Evolutionary conservation across 352 stramenopile species (phyloP), one percentile per base, ranked within the genome.

Genomic region (Pythium myriotylum): DNA sequence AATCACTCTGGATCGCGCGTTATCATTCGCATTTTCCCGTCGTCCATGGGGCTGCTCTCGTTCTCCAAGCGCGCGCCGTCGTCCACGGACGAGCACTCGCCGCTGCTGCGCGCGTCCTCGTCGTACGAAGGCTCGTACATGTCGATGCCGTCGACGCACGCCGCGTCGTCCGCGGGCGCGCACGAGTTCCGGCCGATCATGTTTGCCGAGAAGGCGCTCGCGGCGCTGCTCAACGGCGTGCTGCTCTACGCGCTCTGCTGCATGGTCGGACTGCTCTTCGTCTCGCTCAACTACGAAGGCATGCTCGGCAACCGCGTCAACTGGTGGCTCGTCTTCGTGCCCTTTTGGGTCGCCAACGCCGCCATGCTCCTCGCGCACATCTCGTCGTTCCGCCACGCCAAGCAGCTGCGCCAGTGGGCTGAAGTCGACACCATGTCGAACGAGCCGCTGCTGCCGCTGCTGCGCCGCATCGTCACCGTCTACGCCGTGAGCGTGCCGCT

Each of bases 381-480:
- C 14, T 53, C 73, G 16, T 92, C 81, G 7, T 76, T 92, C 14
- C 71, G 75, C 22, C 72, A 92, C 56, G 81, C 82, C 6, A 86
- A 81, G 71, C 73, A 81, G 55, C 52, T 94, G 40, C 74, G 83
- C 12, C 69, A 78, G 13, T 94, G 85, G 85, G 85, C 85, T 4
- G 85, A 94, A 22, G 72, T 91, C 4, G 85, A 94, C 27, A 73
- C 75, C 32, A 89, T 92, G 80, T 89, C 79, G 17, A 92, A 92
- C 50, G 85, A 94, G 62, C 85, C 85, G 39, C 62, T 94, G 40
- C 61, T 94, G 55, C 85, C 85, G 42, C 72, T 94, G 32, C 57
- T 94, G 51, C 76, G 83, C 32, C 71, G 84, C 27, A 89, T 94
- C 40, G 70, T 94, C 27, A 68, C 91, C 22, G 65, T 94, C 19